These are phyloP conservation scores for Cyclotella atomus DNA, from an alignment of 108 stramenopile genomes.

Conservation along the genomic window DNA sequence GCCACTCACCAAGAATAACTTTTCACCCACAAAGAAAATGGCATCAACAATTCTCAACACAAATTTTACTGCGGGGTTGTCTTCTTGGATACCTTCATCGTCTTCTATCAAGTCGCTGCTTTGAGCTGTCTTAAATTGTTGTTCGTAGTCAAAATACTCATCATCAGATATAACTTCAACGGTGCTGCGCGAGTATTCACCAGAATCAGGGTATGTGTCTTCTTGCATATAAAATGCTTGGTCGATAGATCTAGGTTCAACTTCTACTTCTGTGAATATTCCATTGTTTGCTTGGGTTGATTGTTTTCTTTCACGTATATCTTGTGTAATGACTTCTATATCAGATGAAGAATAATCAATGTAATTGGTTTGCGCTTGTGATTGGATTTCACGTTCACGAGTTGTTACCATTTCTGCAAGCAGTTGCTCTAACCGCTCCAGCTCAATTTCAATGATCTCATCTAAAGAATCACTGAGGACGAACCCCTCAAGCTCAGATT, in stretches of 20 bases:
- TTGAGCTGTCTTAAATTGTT: slow-evolving; percentile 52
- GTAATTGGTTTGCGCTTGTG: background rate
- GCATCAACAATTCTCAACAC: slow-evolving; percentile 66
- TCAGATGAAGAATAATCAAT: slow-evolving; percentile 6
- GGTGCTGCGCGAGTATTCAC: slow-evolving; percentile 12
- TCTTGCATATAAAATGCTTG: background rate
- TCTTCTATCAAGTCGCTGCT: slow-evolving; percentile 32
- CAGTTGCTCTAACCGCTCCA: slow-evolving; percentile 37
- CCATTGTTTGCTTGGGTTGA: slow-evolving; percentile 5
- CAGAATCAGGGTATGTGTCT: slow-evolving; percentile 6
- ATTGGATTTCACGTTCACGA: slow-evolving; percentile 36
- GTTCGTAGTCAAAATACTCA: slow-evolving; percentile 67
- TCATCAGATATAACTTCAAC: slow-evolving; percentile 73
- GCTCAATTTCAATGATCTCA: slow-evolving; percentile 44
- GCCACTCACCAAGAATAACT: slow-evolving; percentile 44
- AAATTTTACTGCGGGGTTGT: slow-evolving; percentile 45
- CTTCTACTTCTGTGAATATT: slow-evolving; percentile 40
- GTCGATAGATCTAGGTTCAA: slow-evolving; percentile 10
- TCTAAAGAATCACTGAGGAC: slow-evolving; percentile 54
- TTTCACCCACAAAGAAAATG: slow-evolving; percentile 72
- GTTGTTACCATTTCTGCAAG: slow-evolving; percentile 45
- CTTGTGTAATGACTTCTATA: slow-evolving; percentile 12
- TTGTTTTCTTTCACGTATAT: slow-evolving; percentile 3
- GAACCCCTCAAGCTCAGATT: slow-evolving; percentile 46
- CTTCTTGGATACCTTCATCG: slow-evolving; percentile 37